Evolutionary conservation across 1,284 basidiomycete genomes (phyloP).

Genomic region (Rugosomyces carneus): DNA sequence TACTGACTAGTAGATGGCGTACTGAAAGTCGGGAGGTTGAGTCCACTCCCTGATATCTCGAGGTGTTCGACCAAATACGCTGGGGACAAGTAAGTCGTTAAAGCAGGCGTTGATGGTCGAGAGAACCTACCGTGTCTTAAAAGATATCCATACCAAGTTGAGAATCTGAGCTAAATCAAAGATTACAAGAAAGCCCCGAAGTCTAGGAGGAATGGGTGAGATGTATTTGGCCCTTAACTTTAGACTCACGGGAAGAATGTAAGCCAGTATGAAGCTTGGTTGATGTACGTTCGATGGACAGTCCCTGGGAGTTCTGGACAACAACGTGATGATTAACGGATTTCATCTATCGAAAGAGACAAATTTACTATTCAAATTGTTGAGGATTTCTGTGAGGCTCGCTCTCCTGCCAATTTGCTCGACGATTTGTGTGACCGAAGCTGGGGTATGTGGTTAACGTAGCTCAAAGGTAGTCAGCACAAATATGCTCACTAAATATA

Average conservation of each 20-base stretch:
- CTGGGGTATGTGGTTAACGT: slow-evolving; percentile 26
- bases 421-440: slow-evolving; percentile 64
- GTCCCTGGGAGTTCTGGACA: slow-evolving; percentile 55
- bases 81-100: slow-evolving; percentile 21
- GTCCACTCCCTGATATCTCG: slow-evolving; percentile 96
- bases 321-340: slow-evolving; percentile 1
- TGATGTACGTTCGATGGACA: slow-evolving; percentile 78
- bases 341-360: background rate
- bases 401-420: slow-evolving; percentile 61
- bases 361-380: slow-evolving; percentile 57
- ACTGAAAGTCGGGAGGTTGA: slow-evolving; percentile 90
- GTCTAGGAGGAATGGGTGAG: slow-evolving; percentile 30
- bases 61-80: slow-evolving; percentile 91
- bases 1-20: slow-evolving; percentile 81
- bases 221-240: background rate
- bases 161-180: slow-evolving; percentile 96
- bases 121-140: slow-evolving; percentile 61
- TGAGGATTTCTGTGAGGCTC: slow-evolving; percentile 62
- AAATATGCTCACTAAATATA: slow-evolving; percentile 61
- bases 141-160: slow-evolving; percentile 81
- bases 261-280: slow-evolving; percentile 87
- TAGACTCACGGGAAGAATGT: slow-evolving; percentile 82
- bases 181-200: slow-evolving; percentile 89
- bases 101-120: background rate
- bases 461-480: background rate